Base-by-base conservation (phyloP, 345 rosid genomes). In the Aethionema arabicum region DNA sequence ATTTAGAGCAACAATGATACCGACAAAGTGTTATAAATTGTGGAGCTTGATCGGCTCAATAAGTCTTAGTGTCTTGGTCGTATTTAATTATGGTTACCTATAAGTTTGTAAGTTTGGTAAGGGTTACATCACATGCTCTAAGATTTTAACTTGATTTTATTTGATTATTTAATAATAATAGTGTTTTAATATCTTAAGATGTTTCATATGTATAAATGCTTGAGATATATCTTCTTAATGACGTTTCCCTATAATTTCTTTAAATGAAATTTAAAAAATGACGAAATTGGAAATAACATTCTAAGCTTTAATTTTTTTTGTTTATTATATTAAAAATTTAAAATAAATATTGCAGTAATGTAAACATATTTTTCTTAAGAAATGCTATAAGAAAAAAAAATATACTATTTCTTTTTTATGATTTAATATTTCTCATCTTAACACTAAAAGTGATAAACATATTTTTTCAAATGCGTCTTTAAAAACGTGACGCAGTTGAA, bases 71-170 rank as follows among this genome's bases (percentile, higher is more conserved):
- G 62, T 61, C 44, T 46, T 47, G 2, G 11, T 45, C 47, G 58
- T 56, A 69, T 54, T 21, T 61, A 16, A 69, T 32, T 69, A 29
- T 48, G 57, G 12, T 62, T 33, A 55, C 67, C 63, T 54, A 69
- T 8, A 32, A 47, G 33, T 56, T 45, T 52, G 33, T 21, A 21
- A 52, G 54, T 43, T 38, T 40, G 68, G 63, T 69, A 55, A 39
- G 32, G 44, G 67, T 69, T 61, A 47, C 52, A 54, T 47, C 74
- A 69, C 68, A 69, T 55, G 57, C 58, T 46, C 39, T 32, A 40
- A 54, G 37, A 39, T 55, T 35, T 33, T 39, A 40, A 29, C 49
- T 31, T 32, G 49, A 52, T 7, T 15, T 68, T 52, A 35, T 53
- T 15, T 37, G 36, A 11, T 35, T 33, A 59, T 42, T 43, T 42